Evolutionary conservation across 163 green algal species (phyloP).

Genomic region (Scenedesmus sp.): DNA sequence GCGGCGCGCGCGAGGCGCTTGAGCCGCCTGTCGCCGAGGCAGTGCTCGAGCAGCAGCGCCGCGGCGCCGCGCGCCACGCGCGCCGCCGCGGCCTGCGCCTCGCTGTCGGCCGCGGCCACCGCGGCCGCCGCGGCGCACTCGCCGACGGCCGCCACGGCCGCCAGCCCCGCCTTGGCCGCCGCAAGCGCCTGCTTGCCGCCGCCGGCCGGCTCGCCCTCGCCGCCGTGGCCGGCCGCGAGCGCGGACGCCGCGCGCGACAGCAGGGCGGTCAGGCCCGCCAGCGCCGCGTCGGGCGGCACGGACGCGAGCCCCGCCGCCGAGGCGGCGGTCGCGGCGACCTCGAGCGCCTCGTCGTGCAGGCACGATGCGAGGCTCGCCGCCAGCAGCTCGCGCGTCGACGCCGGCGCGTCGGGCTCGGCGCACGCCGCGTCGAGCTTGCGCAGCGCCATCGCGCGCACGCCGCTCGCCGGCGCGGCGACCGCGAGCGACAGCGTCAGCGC

Average conservation of each 20-base stretch:
- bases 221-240: neutral
- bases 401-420: neutral
- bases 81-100: neutral
- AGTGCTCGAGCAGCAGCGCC: conserved; percentile 49
- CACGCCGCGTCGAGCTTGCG: conserved; percentile 58
- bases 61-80: conserved; percentile 19
- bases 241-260: conserved; percentile 17
- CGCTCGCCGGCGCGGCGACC: conserved; percentile 56
- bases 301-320: conserved; percentile 12
- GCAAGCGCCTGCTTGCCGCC: conserved; percentile 38
- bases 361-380: conserved; percentile 2
- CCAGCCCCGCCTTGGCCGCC: conserved; percentile 44
- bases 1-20: conserved; percentile 28
- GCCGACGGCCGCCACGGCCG: conserved; percentile 11
- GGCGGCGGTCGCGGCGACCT: conserved; percentile 29
- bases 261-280: conserved; percentile 50
- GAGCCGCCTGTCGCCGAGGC: conserved; percentile 30
- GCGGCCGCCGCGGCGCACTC: conserved; percentile 6
- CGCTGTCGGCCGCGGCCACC: neutral
- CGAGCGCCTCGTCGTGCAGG: conserved; percentile 32
- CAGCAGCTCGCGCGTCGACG: conserved; percentile 40
- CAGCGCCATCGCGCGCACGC: conserved; percentile 63
- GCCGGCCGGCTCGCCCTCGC: neutral
- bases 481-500: conserved; percentile 66
- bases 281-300: conserved; percentile 39